phyloP scores from a whole-genome alignment of 176 grass and related monocot genomes.

The Paspalum vaginatum region DNA sequence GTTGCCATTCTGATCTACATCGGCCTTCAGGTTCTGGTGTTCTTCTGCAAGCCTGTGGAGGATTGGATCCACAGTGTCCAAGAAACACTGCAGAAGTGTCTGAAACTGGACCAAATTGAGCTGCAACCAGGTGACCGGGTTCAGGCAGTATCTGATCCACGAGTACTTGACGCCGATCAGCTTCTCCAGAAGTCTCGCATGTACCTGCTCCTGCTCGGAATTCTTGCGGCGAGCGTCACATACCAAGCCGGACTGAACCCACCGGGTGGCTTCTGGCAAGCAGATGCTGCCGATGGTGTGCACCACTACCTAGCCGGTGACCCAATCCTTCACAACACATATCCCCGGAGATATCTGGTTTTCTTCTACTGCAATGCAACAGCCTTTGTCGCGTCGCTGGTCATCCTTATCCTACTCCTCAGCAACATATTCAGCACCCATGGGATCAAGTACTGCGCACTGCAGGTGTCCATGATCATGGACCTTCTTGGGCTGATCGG shows the following conservation, averaged over 20 bases:
- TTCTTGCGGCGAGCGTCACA: slow-evolving; percentile 37
- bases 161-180: not conserved
- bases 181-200: slow-evolving; percentile 38
- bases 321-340: slow-evolving; percentile 42
- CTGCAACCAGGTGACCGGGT: not conserved
- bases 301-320: slow-evolving; percentile 41
- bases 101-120: not conserved
- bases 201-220: slow-evolving; percentile 44
- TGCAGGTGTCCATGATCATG: no score
- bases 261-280: slow-evolving; percentile 35
- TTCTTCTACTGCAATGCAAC: slow-evolving; percentile 63
- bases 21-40: slow-evolving; percentile 34
- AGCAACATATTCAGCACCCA: no score
- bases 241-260: slow-evolving; percentile 39
- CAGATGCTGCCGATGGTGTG: not conserved
- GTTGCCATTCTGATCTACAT: slow-evolving; percentile 38
- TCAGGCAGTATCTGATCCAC: not conserved
- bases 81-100: not conserved
- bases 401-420: no score
- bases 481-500: no score
- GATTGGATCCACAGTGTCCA: not conserved
- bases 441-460: no score
- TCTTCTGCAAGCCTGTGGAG: slow-evolving; percentile 20
- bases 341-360: slow-evolving; percentile 26
- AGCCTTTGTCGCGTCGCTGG: slow-evolving; percentile 35